These are phyloP conservation scores for Jamesozyma gamospora DNA, from an alignment of 805 yeast species.

Conservation along the genomic window DNA sequence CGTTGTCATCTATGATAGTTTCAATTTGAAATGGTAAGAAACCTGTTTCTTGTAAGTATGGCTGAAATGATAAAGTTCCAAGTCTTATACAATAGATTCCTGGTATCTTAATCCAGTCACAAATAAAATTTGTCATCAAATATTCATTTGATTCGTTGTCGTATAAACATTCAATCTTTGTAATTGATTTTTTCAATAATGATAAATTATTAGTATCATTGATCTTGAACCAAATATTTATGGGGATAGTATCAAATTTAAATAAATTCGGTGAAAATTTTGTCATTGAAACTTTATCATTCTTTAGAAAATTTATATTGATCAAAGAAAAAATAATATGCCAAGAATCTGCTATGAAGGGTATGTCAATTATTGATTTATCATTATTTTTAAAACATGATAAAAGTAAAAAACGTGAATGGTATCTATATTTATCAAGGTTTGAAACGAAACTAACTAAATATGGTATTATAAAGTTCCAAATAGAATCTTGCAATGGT, in stretches of 20 bases:
- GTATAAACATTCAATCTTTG: no score
- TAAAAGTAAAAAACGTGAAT: no score
- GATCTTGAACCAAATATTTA: conserved; percentile 17
- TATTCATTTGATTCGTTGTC: conserved; percentile 4
- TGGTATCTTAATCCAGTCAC: conserved; percentile 14
- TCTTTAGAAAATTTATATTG: background rate
- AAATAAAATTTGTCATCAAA: conserved; percentile 8
- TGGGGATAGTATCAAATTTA: conserved; percentile 5
- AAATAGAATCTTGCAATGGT: conserved; percentile 3
- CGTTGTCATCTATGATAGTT: no score
- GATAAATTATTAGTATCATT: conserved; percentile 3
- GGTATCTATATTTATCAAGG: conserved; percentile 10
- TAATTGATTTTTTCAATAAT: background rate
- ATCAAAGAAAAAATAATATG: conserved; percentile 12
- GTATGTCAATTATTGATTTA: no score
- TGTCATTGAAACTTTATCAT: no score
- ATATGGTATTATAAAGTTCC: conserved; percentile 5
- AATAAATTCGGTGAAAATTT: no score
- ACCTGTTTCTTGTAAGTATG: no score
- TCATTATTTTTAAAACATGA: background rate
- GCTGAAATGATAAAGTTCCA: conserved; percentile 10
- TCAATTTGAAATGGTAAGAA: no score
- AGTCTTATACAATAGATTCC: conserved; percentile 18
- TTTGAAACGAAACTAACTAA: conserved; percentile 6
- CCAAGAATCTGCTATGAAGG: conserved; percentile 19